Base-by-base conservation (phyloP, 2,329 filamentous ascomycete genomes). In the Phaeosphaeria sp. region DNA sequence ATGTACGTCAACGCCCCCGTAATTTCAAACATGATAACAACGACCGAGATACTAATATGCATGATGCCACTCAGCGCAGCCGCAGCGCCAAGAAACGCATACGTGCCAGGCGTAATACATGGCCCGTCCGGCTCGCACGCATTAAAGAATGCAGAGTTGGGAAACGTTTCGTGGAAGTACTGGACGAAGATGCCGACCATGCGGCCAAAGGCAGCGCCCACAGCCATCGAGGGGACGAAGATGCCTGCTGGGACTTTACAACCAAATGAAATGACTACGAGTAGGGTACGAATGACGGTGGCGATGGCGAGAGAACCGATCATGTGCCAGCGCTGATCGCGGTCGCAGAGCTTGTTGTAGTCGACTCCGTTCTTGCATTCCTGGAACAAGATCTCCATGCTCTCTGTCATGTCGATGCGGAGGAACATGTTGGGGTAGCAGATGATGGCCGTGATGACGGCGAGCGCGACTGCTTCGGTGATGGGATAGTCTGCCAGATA, bases 11-110 rank as follows among this genome's bases (percentile, higher is more conserved):
- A 81, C 6, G 95, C 95, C n/a, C 95, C 95, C 0, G 95, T 99
- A 49, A 99, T 85, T 78, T 99, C 95, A 72, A 98, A 98, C 95
- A 99, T 98, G 77, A 99, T 99, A 71, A 99, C 95, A 1, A 97
- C 94, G 10, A 99, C 93, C 0, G 93, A 96, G 17, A 99, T 89
- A 0, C 94, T 97, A 62, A 99, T 91, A 77, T 98, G 95, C 94
- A 98, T 99, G 72, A 98, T 97, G 10, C 95, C 95, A 75, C 91
- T 94, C 22, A 99, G 83, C 0, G 95, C 92, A 1, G 95, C 94
- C 0, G 89, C 95, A 5, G 95, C 95, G 43, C 95, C 95, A 0
- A 99, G 84, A 67, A 99, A 96, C 6, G 95, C 95, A 73, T 99
- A 99, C 0, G 95, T 98, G 10, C 95, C 95, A 0, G 95, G 95